Evolutionary conservation across 225 moss, liverwort and hornwort genomes (phyloP).

Genomic region (Pleurozium schreberi): DNA sequence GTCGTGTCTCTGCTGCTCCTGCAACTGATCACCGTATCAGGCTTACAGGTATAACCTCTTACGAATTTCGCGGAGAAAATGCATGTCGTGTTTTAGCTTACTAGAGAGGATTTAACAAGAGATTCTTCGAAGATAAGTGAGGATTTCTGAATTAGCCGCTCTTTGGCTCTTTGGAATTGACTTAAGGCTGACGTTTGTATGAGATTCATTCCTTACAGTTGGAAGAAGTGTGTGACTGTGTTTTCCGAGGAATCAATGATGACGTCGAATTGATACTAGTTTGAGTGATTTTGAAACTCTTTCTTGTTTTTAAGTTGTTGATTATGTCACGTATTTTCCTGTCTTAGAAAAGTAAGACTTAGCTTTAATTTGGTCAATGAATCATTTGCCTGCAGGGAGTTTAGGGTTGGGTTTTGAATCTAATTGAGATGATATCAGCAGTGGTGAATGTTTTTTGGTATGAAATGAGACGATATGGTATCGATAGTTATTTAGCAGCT

Average conservation of each 20-base stretch:
- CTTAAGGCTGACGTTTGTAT: neutral
- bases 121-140: neutral
- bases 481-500: neutral
- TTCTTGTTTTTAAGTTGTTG: neutral
- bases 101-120: neutral
- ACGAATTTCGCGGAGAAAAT: neutral
- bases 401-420: neutral
- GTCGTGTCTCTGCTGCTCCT: conserved; percentile 5
- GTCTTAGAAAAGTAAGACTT: neutral
- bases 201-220: neutral
- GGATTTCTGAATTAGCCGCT: neutral
- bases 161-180: neutral
- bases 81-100: neutral
- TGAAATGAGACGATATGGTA: neutral
- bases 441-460: neutral
- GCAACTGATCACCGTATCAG: conserved; percentile 8
- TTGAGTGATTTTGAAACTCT: neutral
- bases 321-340: neutral
- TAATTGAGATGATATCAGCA: neutral
- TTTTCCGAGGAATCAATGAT: neutral
- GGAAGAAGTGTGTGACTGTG: neutral
- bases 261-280: neutral
- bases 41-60: conserved; percentile 8
- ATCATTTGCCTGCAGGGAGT: neutral
- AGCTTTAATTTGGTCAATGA: neutral